These are phyloP conservation scores for Aspergillus awamori DNA, from an alignment of 2,329 filamentous ascomycete genomes.

Conservation along the genomic window DNA sequence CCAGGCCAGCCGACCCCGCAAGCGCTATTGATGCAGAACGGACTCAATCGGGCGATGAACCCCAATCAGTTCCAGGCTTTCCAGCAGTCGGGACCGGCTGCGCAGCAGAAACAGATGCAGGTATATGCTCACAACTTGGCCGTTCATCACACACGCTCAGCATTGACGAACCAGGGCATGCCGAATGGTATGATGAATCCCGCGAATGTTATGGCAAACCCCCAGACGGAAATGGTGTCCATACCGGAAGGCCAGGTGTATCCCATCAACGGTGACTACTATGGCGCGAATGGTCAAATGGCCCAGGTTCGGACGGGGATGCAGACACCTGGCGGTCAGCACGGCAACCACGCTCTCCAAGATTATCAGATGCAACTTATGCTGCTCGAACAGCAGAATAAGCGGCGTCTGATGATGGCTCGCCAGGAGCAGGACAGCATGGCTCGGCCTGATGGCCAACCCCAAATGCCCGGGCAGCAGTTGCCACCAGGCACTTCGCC, in stretches of 20 bases:
- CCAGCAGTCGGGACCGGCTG: conserved; percentile 57
- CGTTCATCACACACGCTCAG: conserved; percentile 75
- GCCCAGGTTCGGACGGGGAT: conserved; percentile 44
- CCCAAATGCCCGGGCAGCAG: conserved; percentile 49
- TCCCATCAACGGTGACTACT: conserved; percentile 57
- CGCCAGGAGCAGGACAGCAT: conserved; percentile 68
- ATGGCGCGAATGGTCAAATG: conserved; percentile 60
- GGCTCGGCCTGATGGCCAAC: conserved; percentile 54
- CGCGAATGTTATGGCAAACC: conserved; percentile 62
- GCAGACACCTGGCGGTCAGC: conserved; percentile 45
- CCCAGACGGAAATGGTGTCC: conserved; percentile 79
- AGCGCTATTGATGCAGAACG: conserved; percentile 59
- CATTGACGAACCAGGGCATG: conserved; percentile 79
- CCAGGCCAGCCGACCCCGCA: conserved; percentile 66
- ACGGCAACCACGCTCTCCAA: conserved; percentile 65
- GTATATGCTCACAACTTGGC: conserved; percentile 84
- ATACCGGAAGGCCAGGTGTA: conserved; percentile 64
- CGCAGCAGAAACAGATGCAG: conserved; percentile 82
- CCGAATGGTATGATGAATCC: conserved; percentile 69
- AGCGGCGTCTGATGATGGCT: conserved; percentile 67
- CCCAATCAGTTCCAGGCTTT: conserved; percentile 73
- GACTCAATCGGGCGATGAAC: conserved; percentile 75
- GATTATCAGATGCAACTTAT: conserved; percentile 73
- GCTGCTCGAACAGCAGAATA: conserved; percentile 70
- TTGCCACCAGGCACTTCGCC: conserved; percentile 61